Evolutionary conservation across 2,329 filamentous ascomycete genomes (phyloP), one percentile per base, ranked within the genome.

Genomic region (Blastomyces parvus): DNA sequence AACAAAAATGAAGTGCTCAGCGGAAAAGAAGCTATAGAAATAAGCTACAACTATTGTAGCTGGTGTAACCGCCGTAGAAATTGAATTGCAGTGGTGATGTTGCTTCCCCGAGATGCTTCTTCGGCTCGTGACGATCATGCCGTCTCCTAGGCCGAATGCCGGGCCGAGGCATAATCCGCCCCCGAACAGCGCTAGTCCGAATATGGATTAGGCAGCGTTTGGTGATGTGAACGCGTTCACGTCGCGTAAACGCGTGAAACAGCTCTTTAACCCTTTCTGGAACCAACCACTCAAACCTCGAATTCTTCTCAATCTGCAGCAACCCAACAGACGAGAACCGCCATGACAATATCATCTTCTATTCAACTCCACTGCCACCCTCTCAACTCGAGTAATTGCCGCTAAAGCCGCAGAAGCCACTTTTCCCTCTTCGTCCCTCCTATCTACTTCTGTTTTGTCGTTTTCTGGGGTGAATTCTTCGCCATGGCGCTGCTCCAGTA

Each of bases 401-500:
- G 22, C 8, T 22, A 5, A 46, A 33, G 58, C 19, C 33, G 33
- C 17, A 42, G 9, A 19, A 22, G 6, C 30, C 19, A 27, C 36
- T 5, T 27, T 46, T 27, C 59, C 55, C 33, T 61, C 58, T 53
- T 40, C 48, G 13, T 62, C 13, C 22, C 17, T 33, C 8, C 3
- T 52, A 2, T 7, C 22, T 25, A 30, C 22, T 8, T 25, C 25
- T 19, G 48, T 14, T 52, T 30, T 52, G 13, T 13, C 13, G 11
- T 52, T 13, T 6, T 27, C 25, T 17, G 1, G 9, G 13, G 22
- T 52, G 53, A 38, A 56, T 30, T 36, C 56, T 60, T 70, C 77
- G 79, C 70, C 64, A 97, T 97, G 93, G 88, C 91, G 83, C 88
- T 97, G 73, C 84, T 91, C 72, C 87, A 88, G 68, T 88, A 88